Percentiles rank a stretch among this genome's conserved stretches.
Conservation (phyloP, 1,284 basidiomycete species). For the Irpex sp. region DNA sequence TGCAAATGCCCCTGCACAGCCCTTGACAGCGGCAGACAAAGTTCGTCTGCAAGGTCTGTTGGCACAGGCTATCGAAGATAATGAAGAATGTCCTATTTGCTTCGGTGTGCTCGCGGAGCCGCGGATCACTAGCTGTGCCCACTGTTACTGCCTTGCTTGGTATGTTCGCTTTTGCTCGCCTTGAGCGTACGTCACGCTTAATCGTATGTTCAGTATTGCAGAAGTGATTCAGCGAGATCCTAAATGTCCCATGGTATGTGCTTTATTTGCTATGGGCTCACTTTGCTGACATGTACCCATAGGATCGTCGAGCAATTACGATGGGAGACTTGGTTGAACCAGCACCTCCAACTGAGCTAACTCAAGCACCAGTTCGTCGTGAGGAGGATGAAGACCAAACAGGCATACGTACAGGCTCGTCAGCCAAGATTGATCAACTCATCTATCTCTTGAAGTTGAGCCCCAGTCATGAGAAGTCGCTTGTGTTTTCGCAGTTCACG, state of each 20-base stretch:
- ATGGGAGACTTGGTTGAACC: constrained; percentile 63
- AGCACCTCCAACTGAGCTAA: constrained; percentile 58
- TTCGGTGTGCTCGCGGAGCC: constrained; percentile 62
- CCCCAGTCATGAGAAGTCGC: constrained; percentile 65
- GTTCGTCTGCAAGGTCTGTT: constrained; percentile 58
- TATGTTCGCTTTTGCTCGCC: constrained; percentile 25
- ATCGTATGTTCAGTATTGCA: constrained; percentile 43
- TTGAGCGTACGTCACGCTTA: background rate
- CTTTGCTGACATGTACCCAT: no score
- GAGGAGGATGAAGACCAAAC: constrained; percentile 34
- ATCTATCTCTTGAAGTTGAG: constrained; percentile 67
- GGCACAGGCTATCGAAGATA: constrained; percentile 69
- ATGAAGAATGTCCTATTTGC: constrained; percentile 81
- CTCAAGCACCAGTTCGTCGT: constrained; percentile 43
- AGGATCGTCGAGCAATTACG: constrained; percentile 64
- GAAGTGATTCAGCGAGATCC: constrained; percentile 62
- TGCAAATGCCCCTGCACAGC: constrained; percentile 22
- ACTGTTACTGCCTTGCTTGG: constrained; percentile 75
- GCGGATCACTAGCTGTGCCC: constrained; percentile 74
- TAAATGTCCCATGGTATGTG: constrained; percentile 79
- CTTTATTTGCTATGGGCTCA: no score
- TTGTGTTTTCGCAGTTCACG: constrained; percentile 86
- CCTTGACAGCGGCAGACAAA: constrained; percentile 46
- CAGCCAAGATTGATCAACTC: constrained; percentile 81
- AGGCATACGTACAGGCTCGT: constrained; percentile 47